These are phyloP conservation scores for Bolboschoenoplectus hybrid DNA, from an alignment of 202 grass and related monocot species.

Conservation along the genomic window DNA sequence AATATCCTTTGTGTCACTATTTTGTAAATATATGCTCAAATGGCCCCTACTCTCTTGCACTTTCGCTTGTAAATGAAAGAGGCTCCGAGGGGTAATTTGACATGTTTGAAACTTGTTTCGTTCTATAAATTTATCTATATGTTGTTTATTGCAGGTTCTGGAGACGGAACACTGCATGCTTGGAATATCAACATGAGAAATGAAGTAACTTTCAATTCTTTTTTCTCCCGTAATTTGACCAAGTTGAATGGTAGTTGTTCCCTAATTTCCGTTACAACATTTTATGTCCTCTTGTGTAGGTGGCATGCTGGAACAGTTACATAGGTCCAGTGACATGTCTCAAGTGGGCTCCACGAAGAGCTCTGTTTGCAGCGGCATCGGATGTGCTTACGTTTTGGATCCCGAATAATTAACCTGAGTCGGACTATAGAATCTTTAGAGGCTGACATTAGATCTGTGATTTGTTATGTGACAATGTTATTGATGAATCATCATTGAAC, in stretches of 20 bases:
- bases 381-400: constrained; percentile 92
- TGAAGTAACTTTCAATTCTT: constrained; percentile 52
- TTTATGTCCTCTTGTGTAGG: constrained; percentile 48
- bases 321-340: constrained; percentile 85
- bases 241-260: background rate
- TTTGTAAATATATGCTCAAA: background rate
- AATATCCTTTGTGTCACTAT: background rate
- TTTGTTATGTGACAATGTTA: background rate
- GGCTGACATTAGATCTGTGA: constrained; percentile 19
- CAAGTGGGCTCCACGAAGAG: constrained; percentile 82
- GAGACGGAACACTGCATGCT: constrained; percentile 94
- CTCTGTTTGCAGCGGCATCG: constrained; percentile 89
- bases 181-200: constrained; percentile 88
- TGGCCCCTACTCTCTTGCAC: background rate
- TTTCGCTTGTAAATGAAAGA: background rate
- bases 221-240: background rate
- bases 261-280: background rate
- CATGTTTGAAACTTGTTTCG: background rate
- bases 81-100: background rate
- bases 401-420: constrained; percentile 48
- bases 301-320: constrained; percentile 90
- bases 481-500: background rate
- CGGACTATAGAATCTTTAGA: constrained; percentile 27
- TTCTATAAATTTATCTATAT: constrained; percentile 26
- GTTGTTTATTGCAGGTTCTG: constrained; percentile 66